Conservation (phyloP, 805 yeast genomes). For the Metschnikowia aberdeeniae region DNA sequence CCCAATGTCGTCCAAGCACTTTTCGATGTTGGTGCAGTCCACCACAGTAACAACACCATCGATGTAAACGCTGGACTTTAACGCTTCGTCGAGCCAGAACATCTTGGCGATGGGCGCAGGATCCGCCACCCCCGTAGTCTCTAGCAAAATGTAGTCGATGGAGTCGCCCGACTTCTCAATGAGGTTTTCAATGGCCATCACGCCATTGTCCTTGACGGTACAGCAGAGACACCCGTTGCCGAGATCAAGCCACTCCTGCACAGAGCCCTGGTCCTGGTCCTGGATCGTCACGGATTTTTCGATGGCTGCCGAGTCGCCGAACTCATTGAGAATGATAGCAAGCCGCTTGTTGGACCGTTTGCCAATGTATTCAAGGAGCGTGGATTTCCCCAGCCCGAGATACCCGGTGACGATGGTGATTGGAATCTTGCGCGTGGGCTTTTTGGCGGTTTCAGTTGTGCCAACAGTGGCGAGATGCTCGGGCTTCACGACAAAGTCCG, state of each 20-base stretch:
- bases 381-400: constrained; percentile 91
- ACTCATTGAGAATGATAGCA: constrained; percentile 89
- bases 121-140: constrained; percentile 95
- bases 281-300: constrained; percentile 79
- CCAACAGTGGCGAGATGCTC: constrained; percentile 14
- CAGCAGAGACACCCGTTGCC: constrained; percentile 98
- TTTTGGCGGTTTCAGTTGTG: neutral
- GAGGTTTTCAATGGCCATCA: constrained; percentile 85
- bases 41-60: constrained; percentile 91
- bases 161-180: constrained; percentile 64
- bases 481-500: constrained; percentile 14
- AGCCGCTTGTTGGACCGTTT: constrained; percentile 63
- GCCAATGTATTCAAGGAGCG: constrained; percentile 73
- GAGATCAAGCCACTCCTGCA: constrained; percentile 92
- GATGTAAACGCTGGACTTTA: constrained; percentile 76
- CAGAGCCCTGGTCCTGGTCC: constrained; percentile 45
- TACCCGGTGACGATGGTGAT: constrained; percentile 93
- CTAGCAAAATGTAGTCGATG: constrained; percentile 88
- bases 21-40: constrained; percentile 64
- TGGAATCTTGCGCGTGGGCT: constrained; percentile 54
- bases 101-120: constrained; percentile 96
- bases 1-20: constrained; percentile 66
- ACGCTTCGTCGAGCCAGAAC: constrained; percentile 96
- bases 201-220: constrained; percentile 93
- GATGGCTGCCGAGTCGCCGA: constrained; percentile 85